phyloP scores from a whole-genome alignment of 2,329 filamentous ascomycete species.

The Tolypocladium tropicale region DNA sequence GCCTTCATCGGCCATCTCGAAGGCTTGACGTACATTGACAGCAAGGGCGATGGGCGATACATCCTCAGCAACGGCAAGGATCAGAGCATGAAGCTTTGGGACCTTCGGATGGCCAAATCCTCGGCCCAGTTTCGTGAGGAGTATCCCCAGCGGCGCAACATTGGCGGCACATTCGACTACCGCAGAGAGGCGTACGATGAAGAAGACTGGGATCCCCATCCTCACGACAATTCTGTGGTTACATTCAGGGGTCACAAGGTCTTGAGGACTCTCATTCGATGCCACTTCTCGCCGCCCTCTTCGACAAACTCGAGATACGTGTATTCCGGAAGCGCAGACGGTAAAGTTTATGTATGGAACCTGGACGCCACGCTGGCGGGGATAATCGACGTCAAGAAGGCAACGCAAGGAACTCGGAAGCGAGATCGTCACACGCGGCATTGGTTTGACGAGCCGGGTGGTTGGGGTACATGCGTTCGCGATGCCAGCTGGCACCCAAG shows the following conservation, averaged over 20 bases:
- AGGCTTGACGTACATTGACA: slow-evolving; percentile 59
- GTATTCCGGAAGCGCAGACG: slow-evolving; percentile 83
- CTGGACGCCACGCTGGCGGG: slow-evolving; percentile 77
- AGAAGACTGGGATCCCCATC: slow-evolving; percentile 46
- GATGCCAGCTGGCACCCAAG: slow-evolving; percentile 89
- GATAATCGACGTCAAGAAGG: slow-evolving; percentile 65
- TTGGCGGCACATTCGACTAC: slow-evolving; percentile 60
- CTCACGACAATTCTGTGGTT: slow-evolving; percentile 85
- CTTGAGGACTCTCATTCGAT: slow-evolving; percentile 81
- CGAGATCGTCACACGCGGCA: slow-evolving; percentile 42
- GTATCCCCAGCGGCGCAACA: slow-evolving; percentile 43
- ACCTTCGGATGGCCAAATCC: slow-evolving; percentile 79
- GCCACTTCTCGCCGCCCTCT: slow-evolving; percentile 82
- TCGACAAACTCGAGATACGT: slow-evolving; percentile 88
- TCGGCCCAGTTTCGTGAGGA: slow-evolving; percentile 51
- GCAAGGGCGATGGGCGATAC: slow-evolving; percentile 64
- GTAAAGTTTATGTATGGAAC: slow-evolving; percentile 86
- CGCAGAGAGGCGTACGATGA: slow-evolving; percentile 57
- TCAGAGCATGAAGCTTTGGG: slow-evolving; percentile 96
- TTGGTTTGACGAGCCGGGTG: slow-evolving; percentile 44
- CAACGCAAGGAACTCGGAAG: slow-evolving; percentile 54
- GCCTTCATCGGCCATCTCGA: slow-evolving; percentile 58
- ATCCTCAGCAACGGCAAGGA: slow-evolving; percentile 93
- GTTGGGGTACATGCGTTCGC: slow-evolving; percentile 70
- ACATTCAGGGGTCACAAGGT: slow-evolving; percentile 89